Percentiles rank a stretch among this genome's conserved stretches.
Conservation (phyloP, 495 filamentous ascomycete genomes). For the Thermochaetoides thermophila region DNA sequence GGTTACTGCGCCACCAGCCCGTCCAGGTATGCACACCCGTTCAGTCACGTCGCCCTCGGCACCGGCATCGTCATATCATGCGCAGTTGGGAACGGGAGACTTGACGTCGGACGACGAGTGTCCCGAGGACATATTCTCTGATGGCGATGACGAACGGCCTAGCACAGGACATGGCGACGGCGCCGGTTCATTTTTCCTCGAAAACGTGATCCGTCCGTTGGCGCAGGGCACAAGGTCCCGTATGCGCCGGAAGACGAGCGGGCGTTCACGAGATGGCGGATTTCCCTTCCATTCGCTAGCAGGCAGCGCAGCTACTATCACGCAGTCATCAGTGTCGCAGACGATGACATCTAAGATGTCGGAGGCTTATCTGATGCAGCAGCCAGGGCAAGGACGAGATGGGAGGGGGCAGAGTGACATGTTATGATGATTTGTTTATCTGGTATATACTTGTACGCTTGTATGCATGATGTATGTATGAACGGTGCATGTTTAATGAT, state of each 20-base stretch:
- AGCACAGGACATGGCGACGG: slow-evolving; percentile 15
- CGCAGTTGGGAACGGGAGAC: slow-evolving; percentile 30
- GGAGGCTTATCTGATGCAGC: too few relatives aligned
- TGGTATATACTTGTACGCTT: too few relatives aligned
- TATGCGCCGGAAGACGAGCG: slow-evolving; percentile 53
- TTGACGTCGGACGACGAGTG: slow-evolving; percentile 40
- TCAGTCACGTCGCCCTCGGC: slow-evolving; percentile 57
- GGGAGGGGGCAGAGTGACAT: too few relatives aligned
- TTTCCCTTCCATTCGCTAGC: slow-evolving; percentile 23
- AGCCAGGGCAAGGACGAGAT: too few relatives aligned
- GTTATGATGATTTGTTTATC: too few relatives aligned
- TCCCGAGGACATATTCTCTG: slow-evolving; percentile 36
- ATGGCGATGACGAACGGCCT: slow-evolving; percentile 35
- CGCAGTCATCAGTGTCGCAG: too few relatives aligned
- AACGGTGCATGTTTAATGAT: too few relatives aligned
- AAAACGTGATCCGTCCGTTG: slow-evolving; percentile 47
- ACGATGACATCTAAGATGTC: too few relatives aligned
- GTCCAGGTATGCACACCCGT: slow-evolving; percentile 49
- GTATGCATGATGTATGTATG: too few relatives aligned
- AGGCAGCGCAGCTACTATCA: too few relatives aligned
- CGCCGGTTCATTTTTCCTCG: slow-evolving; percentile 40
- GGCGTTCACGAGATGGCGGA: slow-evolving; percentile 44
- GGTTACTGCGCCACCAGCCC: slow-evolving; percentile 5
- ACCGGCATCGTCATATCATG: slow-evolving; percentile 37
- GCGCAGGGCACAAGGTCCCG: slow-evolving; percentile 39